A percentile compares a stretch with the other conserved stretches of the same genome.
These are phyloP conservation scores for Citrus hindsii DNA, from an alignment of 345 rosid genomes.

Conservation along the genomic window DNA sequence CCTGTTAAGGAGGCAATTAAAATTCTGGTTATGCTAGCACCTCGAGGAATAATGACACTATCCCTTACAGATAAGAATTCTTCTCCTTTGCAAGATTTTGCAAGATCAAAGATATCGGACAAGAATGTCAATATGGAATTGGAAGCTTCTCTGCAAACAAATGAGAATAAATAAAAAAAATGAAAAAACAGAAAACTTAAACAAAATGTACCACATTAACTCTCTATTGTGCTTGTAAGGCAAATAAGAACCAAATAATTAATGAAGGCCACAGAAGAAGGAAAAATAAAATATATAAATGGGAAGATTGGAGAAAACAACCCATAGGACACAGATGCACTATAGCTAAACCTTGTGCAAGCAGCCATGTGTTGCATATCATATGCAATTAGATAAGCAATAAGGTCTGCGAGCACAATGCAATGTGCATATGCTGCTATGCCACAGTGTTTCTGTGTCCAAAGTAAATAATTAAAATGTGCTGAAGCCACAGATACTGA, in stretches of 20 bases:
- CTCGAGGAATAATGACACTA: constrained; percentile 74
- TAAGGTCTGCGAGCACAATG: neutral
- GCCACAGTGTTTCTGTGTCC: neutral
- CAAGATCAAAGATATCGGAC: constrained; percentile 82
- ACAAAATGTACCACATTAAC: neutral
- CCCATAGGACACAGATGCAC: neutral
- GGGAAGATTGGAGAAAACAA: neutral
- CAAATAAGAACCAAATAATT: neutral
- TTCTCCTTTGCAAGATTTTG: constrained; percentile 57
- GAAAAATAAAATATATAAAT: neutral
- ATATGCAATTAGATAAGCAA: too few species aligned
- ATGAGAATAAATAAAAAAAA: neutral
- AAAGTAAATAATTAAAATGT: neutral
- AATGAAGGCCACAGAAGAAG: neutral
- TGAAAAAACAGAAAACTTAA: neutral
- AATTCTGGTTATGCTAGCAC: constrained; percentile 73
- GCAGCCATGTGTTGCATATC: neutral
- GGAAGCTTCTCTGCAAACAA: constrained; percentile 81
- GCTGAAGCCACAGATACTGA: neutral
- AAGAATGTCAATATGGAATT: constrained; percentile 90
- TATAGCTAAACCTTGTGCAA: neutral
- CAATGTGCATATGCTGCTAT: neutral
- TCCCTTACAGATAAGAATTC: constrained; percentile 66
- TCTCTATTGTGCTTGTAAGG: neutral
- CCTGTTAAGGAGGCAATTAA: constrained; percentile 87